A percentile compares a stretch with the other conserved stretches of the same genome.
phyloP scores from a whole-genome alignment of 2,329 filamentous ascomycete genomes.

The Neofusicoccum cordaticola region DNA sequence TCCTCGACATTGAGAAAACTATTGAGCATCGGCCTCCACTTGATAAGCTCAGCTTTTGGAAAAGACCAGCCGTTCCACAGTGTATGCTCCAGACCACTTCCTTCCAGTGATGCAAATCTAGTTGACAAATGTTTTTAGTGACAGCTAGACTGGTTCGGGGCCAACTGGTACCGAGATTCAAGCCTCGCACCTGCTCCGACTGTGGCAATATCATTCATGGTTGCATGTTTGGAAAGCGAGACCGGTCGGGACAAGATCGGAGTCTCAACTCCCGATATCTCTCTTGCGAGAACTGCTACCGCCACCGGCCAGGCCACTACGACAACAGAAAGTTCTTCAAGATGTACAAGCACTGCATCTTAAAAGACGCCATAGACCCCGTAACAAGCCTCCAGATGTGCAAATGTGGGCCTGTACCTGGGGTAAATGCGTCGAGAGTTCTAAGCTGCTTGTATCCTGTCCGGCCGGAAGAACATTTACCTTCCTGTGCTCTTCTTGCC shows the following conservation, averaged over 20 bases:
- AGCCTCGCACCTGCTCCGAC: background rate
- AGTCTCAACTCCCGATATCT: constrained; percentile 19
- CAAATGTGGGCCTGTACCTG: background rate
- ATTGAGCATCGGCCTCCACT: constrained; percentile 31
- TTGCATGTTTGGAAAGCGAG: background rate
- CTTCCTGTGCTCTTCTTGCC: no score
- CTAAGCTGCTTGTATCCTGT: no score
- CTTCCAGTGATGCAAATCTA: background rate
- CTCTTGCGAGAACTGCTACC: constrained; percentile 37
- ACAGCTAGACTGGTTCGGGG: background rate
- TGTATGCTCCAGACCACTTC: background rate
- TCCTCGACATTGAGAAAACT: constrained; percentile 12
- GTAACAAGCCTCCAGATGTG: constrained; percentile 27
- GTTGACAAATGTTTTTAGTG: background rate
- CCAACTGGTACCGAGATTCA: background rate
- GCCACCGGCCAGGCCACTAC: constrained; percentile 23
- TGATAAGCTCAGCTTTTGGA: constrained; percentile 24
- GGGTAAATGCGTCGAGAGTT: background rate
- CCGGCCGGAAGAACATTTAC: no score
- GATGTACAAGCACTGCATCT: constrained; percentile 35
- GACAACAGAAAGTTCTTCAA: constrained; percentile 30
- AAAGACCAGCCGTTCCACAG: constrained; percentile 25
- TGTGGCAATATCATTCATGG: background rate
- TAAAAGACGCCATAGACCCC: constrained; percentile 26
- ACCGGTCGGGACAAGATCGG: no score